Evolutionary conservation across 768 basidiomycete species (phyloP), one percentile per base, ranked within the genome.

Genomic region (Plicaturopsis crispa): DNA sequence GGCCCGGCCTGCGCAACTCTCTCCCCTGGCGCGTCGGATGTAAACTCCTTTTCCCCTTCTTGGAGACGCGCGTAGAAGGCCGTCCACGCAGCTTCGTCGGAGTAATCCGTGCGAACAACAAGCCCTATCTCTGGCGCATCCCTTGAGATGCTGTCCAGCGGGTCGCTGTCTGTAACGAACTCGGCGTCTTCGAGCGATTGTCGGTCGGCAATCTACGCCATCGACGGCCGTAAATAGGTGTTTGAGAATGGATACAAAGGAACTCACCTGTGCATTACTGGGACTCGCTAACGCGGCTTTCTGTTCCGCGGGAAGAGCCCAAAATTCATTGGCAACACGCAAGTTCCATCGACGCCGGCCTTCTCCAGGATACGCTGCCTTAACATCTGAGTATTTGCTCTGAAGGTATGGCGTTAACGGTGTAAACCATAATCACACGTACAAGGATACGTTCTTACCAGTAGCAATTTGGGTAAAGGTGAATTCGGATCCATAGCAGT

Each of bases 41-140:
- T 42, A 13, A 82, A 63, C 19, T 84, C 83, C 40, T 65, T 68
- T 48, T 86, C 84, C 8, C 69, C 69, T 5, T 63, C 66, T 34
- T 65, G 63, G 8, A 89, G 60, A 41, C 65, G 65, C 4, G 52
- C 45, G 40, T 54, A 59, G 55, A 87, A 84, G 0, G 55, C 44
- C 10, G 60, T 50, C 85, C 85, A 88, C 1, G 84, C 74, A 5
- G 63, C 60, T 23, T 86, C 80, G 51, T 83, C 59, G 6, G 75
- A 67, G 53, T 70, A 87, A 49, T 88, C 83, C 7, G 84, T 80
- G 26, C 86, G 77, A n/a, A 88, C 52, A 33, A 88, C 52, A 42
- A 87, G 48, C 11, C 83, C 83, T 30, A 76, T 48, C 40, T 74
- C 72, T 1, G 65, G 65, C 5, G 60, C 67, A 17, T 73, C 66